Evolutionary conservation across 2,329 filamentous ascomycete species (phyloP).

Genomic region (Ceratocystis diversiconidia): DNA sequence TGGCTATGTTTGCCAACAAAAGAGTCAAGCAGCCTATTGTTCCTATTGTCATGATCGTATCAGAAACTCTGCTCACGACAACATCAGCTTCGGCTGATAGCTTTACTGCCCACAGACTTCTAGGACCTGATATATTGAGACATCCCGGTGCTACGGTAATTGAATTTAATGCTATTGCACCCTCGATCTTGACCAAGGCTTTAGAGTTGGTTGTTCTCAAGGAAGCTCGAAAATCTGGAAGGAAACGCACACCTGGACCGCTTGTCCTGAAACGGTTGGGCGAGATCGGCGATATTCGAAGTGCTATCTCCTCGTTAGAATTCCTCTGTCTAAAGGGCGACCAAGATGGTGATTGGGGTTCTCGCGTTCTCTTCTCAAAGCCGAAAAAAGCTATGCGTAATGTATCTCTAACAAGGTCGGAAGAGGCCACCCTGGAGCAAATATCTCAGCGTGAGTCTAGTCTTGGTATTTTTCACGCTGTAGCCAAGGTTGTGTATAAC

Average conservation of each 20-base stretch:
- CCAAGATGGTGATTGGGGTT: conserved; percentile 48
- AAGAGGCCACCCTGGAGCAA: conserved; percentile 64
- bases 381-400: conserved; percentile 47
- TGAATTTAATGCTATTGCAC: conserved; percentile 86
- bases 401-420: conserved; percentile 55
- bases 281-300: conserved; percentile 82
- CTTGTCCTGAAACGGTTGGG: conserved; percentile 64
- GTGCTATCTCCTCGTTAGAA: conserved; percentile 79
- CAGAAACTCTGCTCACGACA: conserved; percentile 76
- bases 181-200: conserved; percentile 72
- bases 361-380: conserved; percentile 57
- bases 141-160: conserved; percentile 68
- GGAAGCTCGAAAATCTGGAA: conserved; percentile 64
- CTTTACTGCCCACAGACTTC: conserved; percentile 78
- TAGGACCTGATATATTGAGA: conserved; percentile 72
- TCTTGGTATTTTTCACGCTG: conserved; percentile 87
- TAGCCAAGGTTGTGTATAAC: conserved; percentile 93
- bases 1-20: conserved; percentile 33
- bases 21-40: conserved; percentile 35
- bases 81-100: conserved; percentile 76
- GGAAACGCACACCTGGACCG: conserved; percentile 62
- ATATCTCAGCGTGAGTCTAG: conserved; percentile 79
- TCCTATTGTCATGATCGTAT: conserved; percentile 79
- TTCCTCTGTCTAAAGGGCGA: conserved; percentile 81
- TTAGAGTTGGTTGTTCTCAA: conserved; percentile 71